Evolutionary conservation across 139 green algal genomes (phyloP), one percentile per base, ranked within the genome.

Genomic region (Picochlorum sp.): DNA sequence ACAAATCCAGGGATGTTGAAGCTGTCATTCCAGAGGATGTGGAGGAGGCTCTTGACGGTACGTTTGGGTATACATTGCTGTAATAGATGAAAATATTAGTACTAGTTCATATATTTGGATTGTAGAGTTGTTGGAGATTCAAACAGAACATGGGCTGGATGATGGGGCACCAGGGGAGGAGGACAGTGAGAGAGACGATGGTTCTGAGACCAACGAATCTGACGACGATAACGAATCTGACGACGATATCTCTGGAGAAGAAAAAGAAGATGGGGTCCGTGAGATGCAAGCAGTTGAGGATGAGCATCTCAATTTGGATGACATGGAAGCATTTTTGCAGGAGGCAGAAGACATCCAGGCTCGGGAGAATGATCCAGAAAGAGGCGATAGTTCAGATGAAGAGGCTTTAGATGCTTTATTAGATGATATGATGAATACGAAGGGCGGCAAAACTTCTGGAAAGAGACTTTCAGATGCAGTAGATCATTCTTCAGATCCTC

Each of bases 241-340:
- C 24, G 24, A 26, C 26, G 44, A 65, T 10, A 20, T 65, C 16
- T 51, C 23, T 14, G 57, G 70, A 26, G 45, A 63, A 7, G 72
- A 56, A 14, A 71, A 58, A 10, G 67, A 63, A 14, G 28, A 49
- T 3, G 51, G 34, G n/a, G 13, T 20, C 16, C 20, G 20, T 4
- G 44, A 2, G 24, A 28, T 32, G 20, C 57, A 59, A 38, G 14
- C 23, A 30, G 34, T 68, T 7, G 85, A 91, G 60, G 81, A 96
- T 50, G 73, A 80, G 9, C 91, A 94, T 78, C 77, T 97, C 61
- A 71, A 71, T 9, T 68, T 97, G 23, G 70, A 73, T 24, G 86
- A 96, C 61, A 91, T 97, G 87, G 87, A 96, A 69, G 52, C 57
- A 0, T 97, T 96, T 71, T 30, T 96, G 65, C 63, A 90, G 67